These are phyloP conservation scores for Inga oerstediana DNA, from an alignment of 306 rosid species.

Conservation along the genomic window DNA sequence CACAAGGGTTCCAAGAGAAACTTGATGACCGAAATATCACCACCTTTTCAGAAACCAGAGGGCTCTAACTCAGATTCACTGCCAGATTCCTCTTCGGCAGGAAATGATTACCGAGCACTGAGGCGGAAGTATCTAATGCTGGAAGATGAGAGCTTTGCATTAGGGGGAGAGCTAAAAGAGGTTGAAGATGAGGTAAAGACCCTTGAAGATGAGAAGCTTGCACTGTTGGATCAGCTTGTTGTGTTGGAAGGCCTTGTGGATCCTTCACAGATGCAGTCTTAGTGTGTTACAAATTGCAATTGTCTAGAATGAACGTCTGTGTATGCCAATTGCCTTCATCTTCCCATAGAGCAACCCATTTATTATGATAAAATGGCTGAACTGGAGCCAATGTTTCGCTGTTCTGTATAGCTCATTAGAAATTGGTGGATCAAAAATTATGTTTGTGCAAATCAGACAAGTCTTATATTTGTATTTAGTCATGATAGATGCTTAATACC, in stretches of 20 bases:
- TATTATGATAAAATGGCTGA: background rate
- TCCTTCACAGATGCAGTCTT: background rate
- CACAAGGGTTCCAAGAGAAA: background rate
- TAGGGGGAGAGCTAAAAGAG: background rate
- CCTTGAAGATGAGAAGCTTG: slow-evolving; percentile 3
- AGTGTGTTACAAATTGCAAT: background rate
- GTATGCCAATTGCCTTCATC: background rate
- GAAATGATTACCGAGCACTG: background rate
- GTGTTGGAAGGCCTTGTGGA: slow-evolving; percentile 3
- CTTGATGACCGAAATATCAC: background rate
- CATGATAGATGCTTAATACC: background rate
- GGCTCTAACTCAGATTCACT: background rate
- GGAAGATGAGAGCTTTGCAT: slow-evolving; percentile 7
- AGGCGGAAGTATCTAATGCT: background rate
- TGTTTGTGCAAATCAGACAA: background rate
- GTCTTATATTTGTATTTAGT: background rate
- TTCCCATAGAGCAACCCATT: background rate
- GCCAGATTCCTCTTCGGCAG: background rate
- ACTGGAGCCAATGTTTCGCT: background rate
- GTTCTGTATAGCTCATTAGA: background rate
- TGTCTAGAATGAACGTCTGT: background rate
- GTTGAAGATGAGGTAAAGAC: background rate
- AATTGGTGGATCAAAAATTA: background rate
- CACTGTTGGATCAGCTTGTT: background rate
- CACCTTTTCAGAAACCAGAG: background rate